Evolutionary conservation across 164 flowering plant genomes (phyloP).

Genomic region (grape (Vitis vinifera)): ASM3070453v1 NC_081819.1:23508501-23509000

Average conservation of each 20-base stretch:
- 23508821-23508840: slow-evolving; percentile 91
- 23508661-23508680: not conserved
- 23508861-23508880: slow-evolving; percentile 85
- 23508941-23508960: slow-evolving; percentile 83
- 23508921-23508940: slow-evolving; percentile 58
- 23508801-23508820: slow-evolving; percentile 99
- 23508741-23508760: slow-evolving; percentile 77
- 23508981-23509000: slow-evolving; percentile 1
- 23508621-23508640: not conserved
- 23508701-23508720: slow-evolving; percentile 76
- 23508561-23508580: not conserved
- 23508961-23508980: slow-evolving; percentile 85
- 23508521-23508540: not conserved
- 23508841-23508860: slow-evolving; percentile 86
- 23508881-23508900: slow-evolving; percentile 90
- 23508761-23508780: slow-evolving; percentile 88
- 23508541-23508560: not conserved
- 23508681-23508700: not conserved
- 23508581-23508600: not conserved
- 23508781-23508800: slow-evolving; percentile 99
- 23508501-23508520: too few species aligned
- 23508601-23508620: not conserved
- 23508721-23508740: slow-evolving; percentile 91
- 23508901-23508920: slow-evolving; percentile 69
- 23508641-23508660: not conserved